These are phyloP conservation scores for Paramecium bursaria DNA, from an alignment of 73 alveolate species.

Conservation along the genomic window DNA sequence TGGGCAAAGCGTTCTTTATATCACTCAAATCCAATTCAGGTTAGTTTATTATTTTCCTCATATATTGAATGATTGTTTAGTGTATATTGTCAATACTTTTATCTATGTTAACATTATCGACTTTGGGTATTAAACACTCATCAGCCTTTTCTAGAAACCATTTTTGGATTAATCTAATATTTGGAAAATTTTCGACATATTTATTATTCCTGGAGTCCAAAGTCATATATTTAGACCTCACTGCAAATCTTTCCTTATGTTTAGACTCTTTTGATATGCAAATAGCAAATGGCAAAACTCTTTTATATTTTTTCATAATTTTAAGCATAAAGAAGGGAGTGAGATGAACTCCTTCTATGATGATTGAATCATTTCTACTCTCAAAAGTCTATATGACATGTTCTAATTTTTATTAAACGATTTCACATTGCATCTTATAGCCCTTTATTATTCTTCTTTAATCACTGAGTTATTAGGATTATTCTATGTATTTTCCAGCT, in stretches of 20 bases:
- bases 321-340: conserved; percentile 76
- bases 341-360: conserved; percentile 90
- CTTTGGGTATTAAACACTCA: conserved; percentile 81
- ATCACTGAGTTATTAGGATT: conserved; percentile 69
- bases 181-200: conserved; percentile 77
- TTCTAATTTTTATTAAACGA: conserved; percentile 76
- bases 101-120: conserved; percentile 86
- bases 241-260: conserved; percentile 90
- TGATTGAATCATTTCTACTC: conserved; percentile 76
- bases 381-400: conserved; percentile 77
- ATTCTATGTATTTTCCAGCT: conserved; percentile 74
- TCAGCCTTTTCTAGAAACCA: conserved; percentile 83
- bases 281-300: conserved; percentile 81
- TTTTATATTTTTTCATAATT: conserved; percentile 79
- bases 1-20: conserved; percentile 43
- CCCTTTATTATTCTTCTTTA: conserved; percentile 81
- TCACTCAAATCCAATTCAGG: conserved; percentile 7
- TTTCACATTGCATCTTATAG: conserved; percentile 76
- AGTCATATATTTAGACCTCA: conserved; percentile 87
- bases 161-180: conserved; percentile 81
- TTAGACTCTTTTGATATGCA: conserved; percentile 81
- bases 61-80: conserved; percentile 77
- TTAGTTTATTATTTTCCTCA: conserved; percentile 70
- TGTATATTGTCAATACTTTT: conserved; percentile 83
- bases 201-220: conserved; percentile 83